These are phyloP conservation scores for Pythium myriotylum DNA, from an alignment of 352 stramenopile species.

Conservation along the genomic window DNA sequence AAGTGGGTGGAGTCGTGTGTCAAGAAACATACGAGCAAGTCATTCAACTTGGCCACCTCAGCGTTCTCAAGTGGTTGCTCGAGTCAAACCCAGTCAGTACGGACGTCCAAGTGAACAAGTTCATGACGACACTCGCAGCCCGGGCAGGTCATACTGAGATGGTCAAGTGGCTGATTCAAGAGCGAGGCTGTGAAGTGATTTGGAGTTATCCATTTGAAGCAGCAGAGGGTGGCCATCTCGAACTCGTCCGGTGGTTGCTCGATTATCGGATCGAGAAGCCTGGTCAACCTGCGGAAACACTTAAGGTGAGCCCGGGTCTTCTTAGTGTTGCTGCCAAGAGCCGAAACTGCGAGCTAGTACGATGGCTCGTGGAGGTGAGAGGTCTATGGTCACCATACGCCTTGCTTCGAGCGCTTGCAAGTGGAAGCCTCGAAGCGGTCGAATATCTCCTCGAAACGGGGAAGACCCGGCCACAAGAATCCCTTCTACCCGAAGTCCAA, in stretches of 20 bases:
- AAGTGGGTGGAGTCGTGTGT: neutral
- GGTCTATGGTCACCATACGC: neutral
- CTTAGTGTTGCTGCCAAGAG: neutral
- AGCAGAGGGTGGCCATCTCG: neutral
- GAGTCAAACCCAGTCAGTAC: neutral
- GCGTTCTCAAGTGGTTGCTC: neutral
- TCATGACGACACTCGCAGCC: neutral
- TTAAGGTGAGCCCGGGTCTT: neutral
- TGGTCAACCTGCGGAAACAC: neutral
- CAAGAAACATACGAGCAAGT: neutral
- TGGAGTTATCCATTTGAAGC: neutral
- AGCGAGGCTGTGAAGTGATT: neutral
- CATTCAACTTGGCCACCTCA: neutral
- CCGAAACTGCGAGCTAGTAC: neutral
- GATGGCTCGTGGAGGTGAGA: neutral
- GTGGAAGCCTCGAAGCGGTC: neutral
- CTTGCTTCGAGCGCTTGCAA: neutral
- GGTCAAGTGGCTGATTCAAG: neutral
- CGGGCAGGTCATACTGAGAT: neutral
- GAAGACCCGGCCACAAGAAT: too few species aligned
- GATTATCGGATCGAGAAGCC: neutral
- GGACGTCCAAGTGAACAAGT: neutral
- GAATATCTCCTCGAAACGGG: neutral
- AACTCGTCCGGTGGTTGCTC: neutral
- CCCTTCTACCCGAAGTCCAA: too few species aligned